Evolutionary conservation across 768 basidiomycete genomes (phyloP), one percentile per base, ranked within the genome.

Genomic region (Austroboletus festivus): DNA sequence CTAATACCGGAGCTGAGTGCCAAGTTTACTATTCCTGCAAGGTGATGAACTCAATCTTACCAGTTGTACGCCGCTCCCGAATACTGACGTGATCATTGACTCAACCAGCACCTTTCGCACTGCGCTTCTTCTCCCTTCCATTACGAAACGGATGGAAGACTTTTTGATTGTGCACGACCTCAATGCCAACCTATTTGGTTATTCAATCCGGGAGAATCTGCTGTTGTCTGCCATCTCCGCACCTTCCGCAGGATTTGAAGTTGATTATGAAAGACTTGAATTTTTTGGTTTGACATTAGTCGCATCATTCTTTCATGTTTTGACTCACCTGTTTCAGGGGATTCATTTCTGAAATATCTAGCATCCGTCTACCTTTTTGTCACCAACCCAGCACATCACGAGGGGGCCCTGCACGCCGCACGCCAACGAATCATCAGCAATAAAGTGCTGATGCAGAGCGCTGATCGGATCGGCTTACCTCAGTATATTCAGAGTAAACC

Each of bases 221-320:
- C 70, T 93, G 34, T 75, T 82, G 41, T 71, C 75, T 33, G 88
- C 92, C 10, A 71, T 90, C 34, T 83, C 82, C 52, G 71, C 89
- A 0, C 85, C 86, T 8, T 82, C 87, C 9, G 82, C 82, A 28
- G 78, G 79, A 24, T 73, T 79, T 40, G 88, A 86, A 54, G 75
- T 76, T 50, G 78, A 93, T 68, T 93, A 93, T 65, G 89, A 94
- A 68, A 81, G 91, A 30, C 69, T 92, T 39, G 92, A 93, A 63
- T 73, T 92, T 42, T 75, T 93, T 15, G 91, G 89, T 90, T 57
- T 50, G 71, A 46, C 37, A 52, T 51, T 34, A 37, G 22, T 48
- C 37, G 39, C 22, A 44, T 47, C 26, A 45, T 13, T 33, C 20
- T 51, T 38, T 23, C 55, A 83, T 20, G 13, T 21, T 31, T 39